Evolutionary conservation across 2,329 filamentous ascomycete species (phyloP), one percentile per base, ranked within the genome.

Genomic region (Penicillium sp.): DNA sequence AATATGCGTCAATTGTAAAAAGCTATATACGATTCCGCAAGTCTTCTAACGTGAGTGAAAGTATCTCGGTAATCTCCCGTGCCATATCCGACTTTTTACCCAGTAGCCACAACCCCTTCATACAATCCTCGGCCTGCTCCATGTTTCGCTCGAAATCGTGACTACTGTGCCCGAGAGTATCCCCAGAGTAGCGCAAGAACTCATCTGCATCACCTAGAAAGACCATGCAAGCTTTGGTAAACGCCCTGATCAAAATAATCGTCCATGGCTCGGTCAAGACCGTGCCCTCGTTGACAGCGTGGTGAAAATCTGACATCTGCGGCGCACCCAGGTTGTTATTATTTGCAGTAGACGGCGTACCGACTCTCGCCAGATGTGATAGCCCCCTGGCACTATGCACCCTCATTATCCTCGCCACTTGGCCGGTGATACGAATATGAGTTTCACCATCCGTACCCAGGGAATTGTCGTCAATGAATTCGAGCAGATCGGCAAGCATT

Each of bases 71-170:
- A 29, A 50, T 40, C 23, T 50, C 48, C 6, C 35, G 33, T 17
- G 48, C 33, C 48, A 50, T 50, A 40, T 50, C 48, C 2, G 48
- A 50, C 48, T 40, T 50, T 29, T 29, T 50, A 27, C 48, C 48
- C 12, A 50, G 17, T 38, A 50, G 17, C 48, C 48, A 50, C 12
- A 50, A n/a, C 21, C 31, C 48, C 35, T 50, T 38, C 10, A 25
- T 15, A 21, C 48, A 50, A 9, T 27, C 23, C n/a, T 50, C 17
- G 1, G 35, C 48, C 7, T 40, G 33, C 6, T 27, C 31, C 17
- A 50, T 19, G 13, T 40, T 50, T 12, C 10, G 6, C 48, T 40
- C 35, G 1, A 50, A 15, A 27, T 19, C 4, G 21, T 38, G 10
- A 38, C 10, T 13, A 15, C 15, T 19, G 2, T 40, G 23, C 23